These are phyloP conservation scores for Aspergillus sp. DNA, from an alignment of 2,329 filamentous ascomycete species.

Conservation along the genomic window DNA sequence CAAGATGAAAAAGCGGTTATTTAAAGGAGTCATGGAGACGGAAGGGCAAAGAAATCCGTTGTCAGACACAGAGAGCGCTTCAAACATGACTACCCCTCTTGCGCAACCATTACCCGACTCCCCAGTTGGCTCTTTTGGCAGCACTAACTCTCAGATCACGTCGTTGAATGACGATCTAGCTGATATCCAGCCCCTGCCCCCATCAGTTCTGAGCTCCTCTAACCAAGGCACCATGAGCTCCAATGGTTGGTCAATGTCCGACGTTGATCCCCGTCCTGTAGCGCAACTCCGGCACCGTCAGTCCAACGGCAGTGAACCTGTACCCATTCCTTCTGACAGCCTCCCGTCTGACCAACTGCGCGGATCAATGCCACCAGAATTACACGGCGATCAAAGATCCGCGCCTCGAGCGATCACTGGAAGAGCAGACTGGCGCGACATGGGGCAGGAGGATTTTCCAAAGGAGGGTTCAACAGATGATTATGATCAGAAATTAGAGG, in stretches of 20 bases:
- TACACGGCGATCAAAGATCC: constrained; percentile 31
- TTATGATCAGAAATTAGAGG: constrained; percentile 36
- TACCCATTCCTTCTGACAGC: constrained; percentile 13
- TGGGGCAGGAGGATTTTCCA: constrained; percentile 17
- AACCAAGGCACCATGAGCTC: constrained; percentile 23
- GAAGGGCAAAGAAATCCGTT: constrained; percentile 26
- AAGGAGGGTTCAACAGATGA: constrained; percentile 28
- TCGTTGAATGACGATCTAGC: constrained; percentile 30
- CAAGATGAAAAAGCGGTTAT: constrained; percentile 38
- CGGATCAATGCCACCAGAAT: constrained; percentile 15
- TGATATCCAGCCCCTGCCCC: constrained; percentile 38
- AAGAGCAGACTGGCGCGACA: constrained; percentile 33
- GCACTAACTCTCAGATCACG: constrained; percentile 22
- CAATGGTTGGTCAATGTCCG: constrained; percentile 27
- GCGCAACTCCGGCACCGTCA: constrained; percentile 16
- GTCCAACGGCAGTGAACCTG: constrained; percentile 21
- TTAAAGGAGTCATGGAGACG: constrained; percentile 39
- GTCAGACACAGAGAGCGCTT: constrained; percentile 45
- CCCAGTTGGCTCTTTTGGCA: constrained; percentile 26
- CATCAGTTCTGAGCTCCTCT: constrained; percentile 35
- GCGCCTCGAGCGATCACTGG: constrained; percentile 37
- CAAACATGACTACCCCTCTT: constrained; percentile 53
- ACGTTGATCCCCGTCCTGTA: constrained; percentile 14
- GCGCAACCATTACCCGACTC: constrained; percentile 45
- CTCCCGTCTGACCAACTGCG: constrained; percentile 17